Conservation (phyloP, 139 green algal species). For the Closterium sp. region DNA sequence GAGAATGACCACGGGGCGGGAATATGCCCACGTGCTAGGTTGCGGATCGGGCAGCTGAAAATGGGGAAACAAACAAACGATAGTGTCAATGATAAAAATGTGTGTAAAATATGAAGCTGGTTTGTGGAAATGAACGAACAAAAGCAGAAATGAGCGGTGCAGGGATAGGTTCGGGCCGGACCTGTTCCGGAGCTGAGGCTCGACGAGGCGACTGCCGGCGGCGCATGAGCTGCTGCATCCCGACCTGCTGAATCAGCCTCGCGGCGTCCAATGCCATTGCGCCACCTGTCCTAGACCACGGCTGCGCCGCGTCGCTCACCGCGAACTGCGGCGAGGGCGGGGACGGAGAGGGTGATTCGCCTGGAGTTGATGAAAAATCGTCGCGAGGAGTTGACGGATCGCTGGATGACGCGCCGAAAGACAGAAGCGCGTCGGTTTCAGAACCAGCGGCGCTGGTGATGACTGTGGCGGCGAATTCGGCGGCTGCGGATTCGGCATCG, state of each 20-base stretch:
- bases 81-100: too few species aligned
- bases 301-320: background rate
- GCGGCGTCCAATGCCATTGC: background rate
- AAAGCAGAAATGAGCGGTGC: background rate
- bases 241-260: background rate
- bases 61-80: too few species aligned
- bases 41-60: background rate
- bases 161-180: background rate
- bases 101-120: too few species aligned
- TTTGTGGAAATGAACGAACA: too few species aligned
- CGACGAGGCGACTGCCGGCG: background rate
- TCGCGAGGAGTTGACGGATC: background rate
- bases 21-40: conserved; percentile 25
- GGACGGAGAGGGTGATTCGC: too few species aligned
- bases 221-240: background rate
- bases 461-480: background rate
- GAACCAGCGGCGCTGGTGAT: background rate
- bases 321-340: background rate
- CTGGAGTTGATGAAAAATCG: background rate
- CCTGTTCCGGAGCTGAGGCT: background rate
- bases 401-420: background rate
- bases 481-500: background rate
- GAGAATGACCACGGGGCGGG: conserved; percentile 34
- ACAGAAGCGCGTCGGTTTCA: background rate
- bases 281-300: background rate